These are phyloP conservation scores for Salvia sclarea DNA, from an alignment of 305 asterid genomes.

Conservation along the genomic window DNA sequence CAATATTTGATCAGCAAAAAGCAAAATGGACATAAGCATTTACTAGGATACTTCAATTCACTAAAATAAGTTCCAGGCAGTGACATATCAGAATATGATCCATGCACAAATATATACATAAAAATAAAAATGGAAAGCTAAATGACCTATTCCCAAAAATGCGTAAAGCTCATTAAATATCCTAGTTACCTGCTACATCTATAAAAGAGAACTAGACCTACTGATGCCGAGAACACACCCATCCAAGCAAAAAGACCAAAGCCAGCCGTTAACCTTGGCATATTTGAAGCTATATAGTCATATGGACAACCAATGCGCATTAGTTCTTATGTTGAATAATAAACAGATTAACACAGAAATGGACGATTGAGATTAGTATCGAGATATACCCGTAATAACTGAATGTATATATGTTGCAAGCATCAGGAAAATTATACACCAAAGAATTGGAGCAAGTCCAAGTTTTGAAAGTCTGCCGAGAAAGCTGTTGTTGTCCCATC, in stretches of 20 bases:
- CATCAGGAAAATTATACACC: constrained; percentile 72
- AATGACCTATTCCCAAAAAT: constrained; percentile 12
- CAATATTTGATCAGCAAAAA: constrained; percentile 3
- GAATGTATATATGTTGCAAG: constrained; percentile 70
- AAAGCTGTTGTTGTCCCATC: constrained; percentile 82
- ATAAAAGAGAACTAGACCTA: constrained; percentile 74
- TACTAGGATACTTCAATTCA: no score
- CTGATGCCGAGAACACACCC: constrained; percentile 77
- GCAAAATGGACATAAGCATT: background rate
- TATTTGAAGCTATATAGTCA: constrained; percentile 70
- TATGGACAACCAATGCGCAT: constrained; percentile 30
- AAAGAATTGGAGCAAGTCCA: constrained; percentile 93
- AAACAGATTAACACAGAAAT: constrained; percentile 19
- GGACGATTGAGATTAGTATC: constrained; percentile 26
- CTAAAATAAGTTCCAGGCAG: no score
- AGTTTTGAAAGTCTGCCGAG: constrained; percentile 75
- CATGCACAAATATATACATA: constrained; percentile 3
- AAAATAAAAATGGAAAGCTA: constrained; percentile 7
- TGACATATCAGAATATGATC: background rate
- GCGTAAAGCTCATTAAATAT: constrained; percentile 17
- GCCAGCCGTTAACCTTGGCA: constrained; percentile 86
- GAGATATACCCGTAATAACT: constrained; percentile 68
- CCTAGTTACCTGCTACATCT: constrained; percentile 87
- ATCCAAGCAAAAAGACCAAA: constrained; percentile 85
- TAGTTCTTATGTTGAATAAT: constrained; percentile 16